A percentile compares a stretch with the other conserved stretches of the same genome.
Conservation (phyloP, 768 basidiomycete species). For the Chalciporus piperatus region DNA sequence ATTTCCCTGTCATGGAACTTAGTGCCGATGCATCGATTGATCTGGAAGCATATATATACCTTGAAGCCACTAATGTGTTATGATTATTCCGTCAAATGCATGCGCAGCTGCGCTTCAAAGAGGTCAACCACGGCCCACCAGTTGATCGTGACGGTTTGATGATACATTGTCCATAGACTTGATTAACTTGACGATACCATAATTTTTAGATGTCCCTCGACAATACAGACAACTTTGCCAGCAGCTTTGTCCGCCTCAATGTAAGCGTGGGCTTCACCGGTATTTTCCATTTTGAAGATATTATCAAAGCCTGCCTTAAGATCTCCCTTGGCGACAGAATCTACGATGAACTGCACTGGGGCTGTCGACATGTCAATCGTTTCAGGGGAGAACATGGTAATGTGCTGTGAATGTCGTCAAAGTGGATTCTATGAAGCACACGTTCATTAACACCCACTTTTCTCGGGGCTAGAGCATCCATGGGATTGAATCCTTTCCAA, state of each 20-base stretch:
- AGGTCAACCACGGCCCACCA: not conserved
- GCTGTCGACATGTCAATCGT: no score
- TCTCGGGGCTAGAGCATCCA: not conserved
- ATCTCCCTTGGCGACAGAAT: no score
- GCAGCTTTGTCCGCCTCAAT: slow-evolving; percentile 17
- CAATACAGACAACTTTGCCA: slow-evolving; percentile 23
- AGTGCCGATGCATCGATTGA: slow-evolving; percentile 3
- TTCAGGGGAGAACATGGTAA: no score
- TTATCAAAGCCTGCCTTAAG: no score
- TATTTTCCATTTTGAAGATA: no score
- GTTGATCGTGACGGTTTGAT: not conserved
- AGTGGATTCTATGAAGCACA: no score
- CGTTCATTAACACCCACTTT: no score
- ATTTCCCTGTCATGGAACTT: not conserved
- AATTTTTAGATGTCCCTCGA: slow-evolving; percentile 9
- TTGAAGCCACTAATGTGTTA: slow-evolving; percentile 18
- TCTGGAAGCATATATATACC: slow-evolving; percentile 17
- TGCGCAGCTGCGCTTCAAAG: not conserved
- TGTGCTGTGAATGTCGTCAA: no score
- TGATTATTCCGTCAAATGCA: slow-evolving; percentile 1
- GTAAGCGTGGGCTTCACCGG: no score
- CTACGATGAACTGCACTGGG: no score
- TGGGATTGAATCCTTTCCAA: not conserved
- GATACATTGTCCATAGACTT: not conserved
- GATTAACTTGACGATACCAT: not conserved